Conservation (phyloP, 148 eudicot genomes). For the Bassia scoparia region DNA sequence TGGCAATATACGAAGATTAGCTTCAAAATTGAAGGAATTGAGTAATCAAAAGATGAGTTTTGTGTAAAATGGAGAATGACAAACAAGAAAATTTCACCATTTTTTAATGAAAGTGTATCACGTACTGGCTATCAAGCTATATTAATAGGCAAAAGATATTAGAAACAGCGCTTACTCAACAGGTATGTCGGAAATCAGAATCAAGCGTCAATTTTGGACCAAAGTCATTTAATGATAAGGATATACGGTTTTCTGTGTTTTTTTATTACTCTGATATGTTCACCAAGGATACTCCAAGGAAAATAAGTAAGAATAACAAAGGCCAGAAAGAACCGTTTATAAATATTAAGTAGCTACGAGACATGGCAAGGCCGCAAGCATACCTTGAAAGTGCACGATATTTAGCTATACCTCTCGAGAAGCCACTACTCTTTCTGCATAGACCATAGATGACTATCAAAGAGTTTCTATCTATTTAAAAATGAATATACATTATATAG, state of each 20-base stretch:
- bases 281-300: neutral
- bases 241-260: neutral
- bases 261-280: neutral
- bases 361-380: slow-evolving; percentile 5
- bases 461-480: neutral
- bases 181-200: neutral
- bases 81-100: neutral
- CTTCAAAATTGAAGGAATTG: no score
- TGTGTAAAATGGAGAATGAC: no score
- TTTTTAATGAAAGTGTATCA: neutral
- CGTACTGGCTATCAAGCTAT: neutral
- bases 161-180: neutral
- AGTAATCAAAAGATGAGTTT: no score
- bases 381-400: slow-evolving; percentile 93
- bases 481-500: neutral
- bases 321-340: neutral
- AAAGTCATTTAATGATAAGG: no score
- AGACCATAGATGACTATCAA: slow-evolving; percentile 27
- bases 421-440: slow-evolving; percentile 98
- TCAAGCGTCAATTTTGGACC: neutral
- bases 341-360: neutral
- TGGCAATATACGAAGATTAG: no score
- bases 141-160: neutral
- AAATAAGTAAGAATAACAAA: neutral
- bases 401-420: slow-evolving; percentile 87